Evolutionary conservation across 768 basidiomycete species (phyloP), one percentile per base, ranked within the genome.

Genomic region (Candolleomyces eurysporus): DNA sequence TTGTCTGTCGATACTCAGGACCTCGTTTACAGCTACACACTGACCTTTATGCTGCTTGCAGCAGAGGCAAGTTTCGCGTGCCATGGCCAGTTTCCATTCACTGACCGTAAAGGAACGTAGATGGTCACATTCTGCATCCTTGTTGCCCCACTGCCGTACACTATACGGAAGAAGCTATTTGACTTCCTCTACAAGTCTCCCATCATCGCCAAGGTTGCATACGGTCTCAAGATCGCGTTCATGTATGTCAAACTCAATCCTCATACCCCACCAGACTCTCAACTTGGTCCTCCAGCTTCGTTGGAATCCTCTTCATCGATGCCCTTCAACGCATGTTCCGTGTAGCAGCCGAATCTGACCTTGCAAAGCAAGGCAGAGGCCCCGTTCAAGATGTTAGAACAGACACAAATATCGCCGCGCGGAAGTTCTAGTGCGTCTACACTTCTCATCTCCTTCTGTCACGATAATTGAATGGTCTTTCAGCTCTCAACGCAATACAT

Each of bases 321-420:
- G 94, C 96, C 31, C 78, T 97, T 39, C 95, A 97, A 74, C 87
- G 96, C 63, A 95, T 98, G 92, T 86, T 89, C 78, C 86, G 89
- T 50, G 82, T 92, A 19, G 84, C 84, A 10, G 84, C 89, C 3
- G 91, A 94, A 71, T 71, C 82, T 0, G 90, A 94, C 40, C 67
- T 83, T 19, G 87, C 89, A 13, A 92, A 89, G 67, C 69, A 78
- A 46, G 81, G 81, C 1, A 76, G 78, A 30, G 61, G 80, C 75
- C 53, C 81, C 78, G 57, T 82, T 75, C 65, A 84, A 14, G 82
- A 94, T 69, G 83, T 87, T 14, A 82, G 91, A 49, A 85, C 87
- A 1, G 96, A 98, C 73, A 91, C 91, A n/a, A 92, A 86, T 71
- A 82, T 94, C 66, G 88, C 96, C 0, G 94, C 94, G 30, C 84